A percentile compares a stretch with the other conserved stretches of the same genome.
Conservation (phyloP, 805 yeast species). For the Candida anglica region DNA sequence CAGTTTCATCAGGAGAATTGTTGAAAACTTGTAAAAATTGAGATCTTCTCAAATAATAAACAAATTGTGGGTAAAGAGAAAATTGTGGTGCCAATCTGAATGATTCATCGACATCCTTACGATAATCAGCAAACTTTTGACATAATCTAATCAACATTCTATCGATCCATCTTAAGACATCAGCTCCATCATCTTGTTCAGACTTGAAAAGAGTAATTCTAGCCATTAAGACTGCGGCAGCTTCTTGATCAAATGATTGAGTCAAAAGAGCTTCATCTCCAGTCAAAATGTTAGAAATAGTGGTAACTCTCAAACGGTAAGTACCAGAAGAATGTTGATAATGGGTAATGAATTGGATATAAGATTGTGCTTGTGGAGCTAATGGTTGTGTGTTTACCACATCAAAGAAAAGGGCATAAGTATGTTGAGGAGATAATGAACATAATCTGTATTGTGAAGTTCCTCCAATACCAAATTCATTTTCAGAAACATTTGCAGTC, state of each 20-base stretch:
- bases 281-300: slow-evolving; percentile 58
- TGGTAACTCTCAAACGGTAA: slow-evolving; percentile 85
- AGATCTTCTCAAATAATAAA: slow-evolving; percentile 92
- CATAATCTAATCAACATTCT: slow-evolving; percentile 85
- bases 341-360: slow-evolving; percentile 82
- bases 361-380: slow-evolving; percentile 45
- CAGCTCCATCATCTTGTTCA: slow-evolving; percentile 81
- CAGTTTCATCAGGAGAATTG: slow-evolving; percentile 98
- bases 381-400: slow-evolving; percentile 48
- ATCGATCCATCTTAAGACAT: slow-evolving; percentile 92
- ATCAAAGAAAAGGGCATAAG: slow-evolving; percentile 89
- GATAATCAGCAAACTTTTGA: slow-evolving; percentile 89
- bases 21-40: slow-evolving; percentile 95
- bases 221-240: slow-evolving; percentile 92
- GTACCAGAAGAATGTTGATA: slow-evolving; percentile 96
- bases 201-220: slow-evolving; percentile 85
- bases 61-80: slow-evolving; percentile 89
- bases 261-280: slow-evolving; percentile 46
- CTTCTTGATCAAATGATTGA: slow-evolving; percentile 93
- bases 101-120: slow-evolving; percentile 77
- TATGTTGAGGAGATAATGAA: slow-evolving; percentile 78
- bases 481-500: slow-evolving; percentile 76
- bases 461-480: slow-evolving; percentile 92
- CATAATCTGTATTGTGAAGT: slow-evolving; percentile 86
- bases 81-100: slow-evolving; percentile 83